Conservation (phyloP, 768 basidiomycete genomes). For the Leccinum fibrillosum region DNA sequence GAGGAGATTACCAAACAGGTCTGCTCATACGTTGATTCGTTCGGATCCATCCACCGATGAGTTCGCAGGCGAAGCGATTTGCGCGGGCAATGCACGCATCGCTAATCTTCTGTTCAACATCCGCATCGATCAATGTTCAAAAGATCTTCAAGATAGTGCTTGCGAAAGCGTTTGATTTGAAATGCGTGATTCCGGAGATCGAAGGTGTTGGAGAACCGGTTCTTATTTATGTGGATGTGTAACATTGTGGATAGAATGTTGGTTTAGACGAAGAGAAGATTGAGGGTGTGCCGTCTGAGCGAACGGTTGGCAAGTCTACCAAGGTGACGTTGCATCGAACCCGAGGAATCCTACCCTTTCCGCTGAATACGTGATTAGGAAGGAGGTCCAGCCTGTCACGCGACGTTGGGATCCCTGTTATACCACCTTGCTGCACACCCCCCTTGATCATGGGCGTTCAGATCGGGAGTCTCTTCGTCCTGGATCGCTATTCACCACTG, state of each 20-base stretch:
- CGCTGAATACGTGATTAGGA: constrained; percentile 19
- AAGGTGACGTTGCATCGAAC: constrained; percentile 31
- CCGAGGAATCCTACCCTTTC: constrained; percentile 9
- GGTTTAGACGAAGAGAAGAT: constrained; percentile 14
- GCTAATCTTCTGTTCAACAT: constrained; percentile 98
- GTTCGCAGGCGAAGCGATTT: constrained; percentile 85
- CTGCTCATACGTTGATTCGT: constrained; percentile 17
- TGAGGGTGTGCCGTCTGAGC: constrained; percentile 16
- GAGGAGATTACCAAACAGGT: constrained; percentile 99
- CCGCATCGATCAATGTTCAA: constrained; percentile 98
- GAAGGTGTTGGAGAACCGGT: constrained; percentile 96
- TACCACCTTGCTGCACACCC: constrained; percentile 13
- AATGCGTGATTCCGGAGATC: constrained; percentile 98
- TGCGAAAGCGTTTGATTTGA: constrained; percentile 96
- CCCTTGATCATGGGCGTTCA: constrained; percentile 14
- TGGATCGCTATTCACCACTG: constrained; percentile 14
- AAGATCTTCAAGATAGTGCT: constrained; percentile 99
- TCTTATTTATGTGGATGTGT: constrained; percentile 82
- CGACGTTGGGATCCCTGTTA: constrained; percentile 14
- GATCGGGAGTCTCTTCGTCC: constrained; percentile 21
- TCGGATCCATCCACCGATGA: constrained; percentile 5
- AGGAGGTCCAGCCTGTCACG: constrained; percentile 13
- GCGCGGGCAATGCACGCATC: constrained; percentile 99
- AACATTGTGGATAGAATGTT: constrained; percentile 29
- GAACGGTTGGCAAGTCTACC: constrained; percentile 8